Evolutionary conservation across 768 basidiomycete genomes (phyloP), one percentile per base, ranked within the genome.

Genomic region (Phaeotremella fagi): DNA sequence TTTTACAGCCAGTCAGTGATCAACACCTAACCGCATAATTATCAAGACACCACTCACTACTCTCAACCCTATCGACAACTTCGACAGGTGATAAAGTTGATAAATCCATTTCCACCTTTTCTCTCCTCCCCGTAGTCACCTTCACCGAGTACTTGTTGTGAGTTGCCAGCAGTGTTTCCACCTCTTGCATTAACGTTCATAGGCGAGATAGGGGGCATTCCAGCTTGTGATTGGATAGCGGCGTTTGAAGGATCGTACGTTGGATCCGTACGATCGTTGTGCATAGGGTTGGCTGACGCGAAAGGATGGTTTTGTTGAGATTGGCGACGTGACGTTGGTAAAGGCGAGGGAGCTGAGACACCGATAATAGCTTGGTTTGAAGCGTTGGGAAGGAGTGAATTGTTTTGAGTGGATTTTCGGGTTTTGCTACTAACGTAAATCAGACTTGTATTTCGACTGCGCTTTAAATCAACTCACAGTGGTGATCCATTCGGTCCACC

Each of bases 331-430:
- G 68, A 70, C 18, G 57, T 58, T 41, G 70, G 68, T 4, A 69
- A 50, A 3, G 72, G 69, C 16, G 58, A 63, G 3, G 72, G 66
- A 4, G 70, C 72, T n/a, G 64, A 65, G 26, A 71, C 72, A 23
- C 72, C 72, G 31, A 73, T 52, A 28, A 73, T 73, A 25, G 72
- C 72, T 55, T 73, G 72, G 52, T 73, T 73, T 33, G 60, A 63
- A 7, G 72, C 67, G 51, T 71, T 73, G 24, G 64, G 64, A 23
- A 71, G 52, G 29, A 54, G 65, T 12, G 63, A 63, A 16, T 54
- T 44, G 9, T 53, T 59, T 11, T 48, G 47, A 3, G 51, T 61
- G 16, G 72, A 73, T 60, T 73, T 73, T 16, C 66, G 57, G 31
- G 46, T 50, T 59, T 70, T 73, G 48, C 65, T 71, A 28, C 26